Percentiles rank a stretch among this genome's conserved stretches.
phyloP scores from a whole-genome alignment of 1,284 basidiomycete genomes.

The Phlebopus sp. region DNA sequence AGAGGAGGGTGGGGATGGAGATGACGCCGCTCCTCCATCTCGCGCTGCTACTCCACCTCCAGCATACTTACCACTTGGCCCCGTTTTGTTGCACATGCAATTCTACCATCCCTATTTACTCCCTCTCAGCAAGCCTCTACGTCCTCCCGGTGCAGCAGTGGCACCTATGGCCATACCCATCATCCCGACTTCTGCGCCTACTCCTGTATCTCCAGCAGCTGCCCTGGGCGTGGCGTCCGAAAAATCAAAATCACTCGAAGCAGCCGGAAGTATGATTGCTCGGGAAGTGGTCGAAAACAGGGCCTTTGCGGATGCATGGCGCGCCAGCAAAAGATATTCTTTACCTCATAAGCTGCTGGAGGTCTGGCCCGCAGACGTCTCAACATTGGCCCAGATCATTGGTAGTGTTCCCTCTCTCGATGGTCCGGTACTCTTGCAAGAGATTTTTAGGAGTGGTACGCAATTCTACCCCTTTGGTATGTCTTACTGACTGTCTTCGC shows the following conservation, averaged over 20 bases:
- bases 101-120: conserved; percentile 63
- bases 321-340: conserved; percentile 37
- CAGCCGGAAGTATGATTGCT: conserved; percentile 56
- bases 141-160: conserved; percentile 51
- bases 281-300: conserved; percentile 67
- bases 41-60: conserved; percentile 67
- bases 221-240: conserved; percentile 57
- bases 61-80: conserved; percentile 64
- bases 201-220: conserved; percentile 75
- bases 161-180: conserved; percentile 39
- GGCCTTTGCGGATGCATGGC: conserved; percentile 67
- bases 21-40: conserved; percentile 37
- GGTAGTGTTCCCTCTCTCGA: conserved; percentile 23
- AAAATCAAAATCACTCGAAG: conserved; percentile 62
- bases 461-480: neutral
- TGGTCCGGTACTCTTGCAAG: conserved; percentile 25
- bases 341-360: conserved; percentile 27
- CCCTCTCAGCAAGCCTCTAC: conserved; percentile 53
- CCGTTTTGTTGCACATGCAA: conserved; percentile 58
- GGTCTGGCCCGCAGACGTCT: conserved; percentile 57
- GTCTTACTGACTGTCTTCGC: conserved; percentile 2
- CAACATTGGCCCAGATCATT: conserved; percentile 37
- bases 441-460: conserved; percentile 42
- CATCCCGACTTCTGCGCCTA: conserved; percentile 59
- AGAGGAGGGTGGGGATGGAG: conserved; percentile 35